Evolutionary conservation across 345 rosid species (phyloP), one percentile per base, ranked within the genome.

Genomic region (Psidium guajava): DNA sequence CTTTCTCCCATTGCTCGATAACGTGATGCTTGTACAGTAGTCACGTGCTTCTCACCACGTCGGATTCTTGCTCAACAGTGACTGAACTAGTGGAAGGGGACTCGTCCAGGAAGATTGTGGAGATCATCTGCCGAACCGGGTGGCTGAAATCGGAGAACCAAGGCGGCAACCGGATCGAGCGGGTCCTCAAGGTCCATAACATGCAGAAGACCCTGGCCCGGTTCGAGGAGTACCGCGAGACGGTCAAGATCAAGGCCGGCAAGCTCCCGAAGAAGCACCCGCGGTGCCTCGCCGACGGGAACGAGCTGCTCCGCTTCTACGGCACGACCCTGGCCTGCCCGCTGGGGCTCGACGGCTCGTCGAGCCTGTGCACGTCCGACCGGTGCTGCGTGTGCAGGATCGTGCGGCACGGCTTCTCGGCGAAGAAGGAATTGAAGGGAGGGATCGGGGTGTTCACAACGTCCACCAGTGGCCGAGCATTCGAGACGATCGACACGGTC

Each of bases 81-180:
- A 94, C 99, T n/a, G 99, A 97, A 87, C 98, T 97, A 1, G 93
- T 93, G 82, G 99, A 97, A 90, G 99, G 99, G 0, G 99, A 96
- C 84, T 97, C 99, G 22, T 97, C 99, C 2, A 94, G 99, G 86
- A 96, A 97, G 86, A 97, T 97, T n/a, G 99, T 97, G 42, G 99
- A 97, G 87, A 97, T 97, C 83, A 97, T 97, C 75, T 97, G 99
- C 87, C 88, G 95, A 83, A 93, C 98, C 53, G 95, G 98, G 86
- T 95, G 98, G 99, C 89, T 94, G 51, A 95, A 95, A 88, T 92
- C 98, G 14, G 99, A 97, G 87, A 95, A 91, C 75, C 95, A 93
- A 83, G 93, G 95, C n/a, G 96, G 98, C 64, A 88, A 69, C 80
- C 47, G 99, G 87, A 95, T 97, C 64, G 98, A 97, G 83, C 86